Evolutionary conservation across 1,139 yeast species (phyloP).

Genomic region (Tardiomyces blankii): DNA sequence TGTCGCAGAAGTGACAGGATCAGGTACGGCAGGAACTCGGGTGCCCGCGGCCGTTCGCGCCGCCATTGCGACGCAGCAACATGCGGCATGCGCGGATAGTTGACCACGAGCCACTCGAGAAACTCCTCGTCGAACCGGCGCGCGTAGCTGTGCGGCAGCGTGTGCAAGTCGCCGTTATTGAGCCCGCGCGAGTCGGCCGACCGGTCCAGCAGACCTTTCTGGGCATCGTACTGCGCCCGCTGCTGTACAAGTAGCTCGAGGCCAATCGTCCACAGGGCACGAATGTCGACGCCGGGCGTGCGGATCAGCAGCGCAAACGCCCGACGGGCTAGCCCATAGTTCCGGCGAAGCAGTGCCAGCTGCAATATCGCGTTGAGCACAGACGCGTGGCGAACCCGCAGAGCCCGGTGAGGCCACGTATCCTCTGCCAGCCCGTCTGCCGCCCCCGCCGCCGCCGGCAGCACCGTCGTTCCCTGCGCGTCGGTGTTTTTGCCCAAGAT

Average conservation of each 20-base stretch:
- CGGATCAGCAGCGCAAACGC: slow-evolving; percentile 32
- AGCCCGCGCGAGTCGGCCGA: slow-evolving; percentile 1
- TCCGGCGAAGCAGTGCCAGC: slow-evolving; percentile 26
- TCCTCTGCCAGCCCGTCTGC: not conserved
- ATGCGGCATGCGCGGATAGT: slow-evolving; percentile 9
- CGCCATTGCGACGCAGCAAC: slow-evolving; percentile 3
- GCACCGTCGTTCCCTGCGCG: not conserved
- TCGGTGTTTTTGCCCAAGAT: slow-evolving; percentile 1
- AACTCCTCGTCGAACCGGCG: slow-evolving; percentile 15
- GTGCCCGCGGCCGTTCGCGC: slow-evolving; percentile 10
- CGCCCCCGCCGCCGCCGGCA: not conserved
- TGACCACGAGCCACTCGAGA: slow-evolving; percentile 18
- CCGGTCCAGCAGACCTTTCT: not conserved
- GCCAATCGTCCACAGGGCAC: slow-evolving; percentile 39
- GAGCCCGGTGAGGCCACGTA: slow-evolving; percentile 6
- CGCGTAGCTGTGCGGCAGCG: slow-evolving; percentile 5
- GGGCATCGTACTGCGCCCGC: slow-evolving; percentile 12
- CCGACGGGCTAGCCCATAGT: slow-evolving; percentile 34
- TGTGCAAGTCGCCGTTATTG: slow-evolving; percentile 10
- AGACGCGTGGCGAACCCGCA: slow-evolving; percentile 15
- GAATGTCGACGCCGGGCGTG: slow-evolving; percentile 31
- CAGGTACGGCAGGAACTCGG: slow-evolving; percentile 11
- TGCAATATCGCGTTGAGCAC: slow-evolving; percentile 14
- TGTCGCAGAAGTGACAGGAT: slow-evolving; percentile 14
- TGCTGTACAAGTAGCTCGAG: slow-evolving; percentile 26